phyloP scores from a whole-genome alignment of 1,139 yeast species.

The Yamadazyma sp. region DNA sequence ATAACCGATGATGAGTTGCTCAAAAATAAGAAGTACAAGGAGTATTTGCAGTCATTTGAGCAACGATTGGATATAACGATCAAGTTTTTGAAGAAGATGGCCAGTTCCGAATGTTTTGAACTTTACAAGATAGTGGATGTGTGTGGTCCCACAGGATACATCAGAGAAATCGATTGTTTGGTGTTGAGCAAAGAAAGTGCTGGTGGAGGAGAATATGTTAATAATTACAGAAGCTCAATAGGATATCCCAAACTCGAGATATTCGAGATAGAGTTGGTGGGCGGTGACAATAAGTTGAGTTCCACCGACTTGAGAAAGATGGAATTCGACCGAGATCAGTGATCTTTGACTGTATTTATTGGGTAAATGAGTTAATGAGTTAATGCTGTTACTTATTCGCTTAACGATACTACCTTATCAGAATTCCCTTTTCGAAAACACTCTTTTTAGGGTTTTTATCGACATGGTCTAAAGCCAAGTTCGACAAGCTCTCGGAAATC shows the following conservation, averaged over 20 bases:
- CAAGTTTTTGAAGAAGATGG: constrained; percentile 40
- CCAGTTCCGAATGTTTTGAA: constrained; percentile 39
- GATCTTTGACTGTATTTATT: no score
- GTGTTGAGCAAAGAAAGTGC: constrained; percentile 80
- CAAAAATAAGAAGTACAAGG: constrained; percentile 70
- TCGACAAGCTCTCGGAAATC: constrained; percentile 31
- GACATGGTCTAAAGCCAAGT: constrained; percentile 80
- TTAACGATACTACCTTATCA: constrained; percentile 32
- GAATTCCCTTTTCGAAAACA: constrained; percentile 61
- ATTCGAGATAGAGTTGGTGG: constrained; percentile 68
- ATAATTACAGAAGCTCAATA: constrained; percentile 56
- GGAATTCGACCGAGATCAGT: no score
- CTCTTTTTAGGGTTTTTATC: constrained; percentile 59
- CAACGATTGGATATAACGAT: constrained; percentile 48
- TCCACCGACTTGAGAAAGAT: constrained; percentile 59
- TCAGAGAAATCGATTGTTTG: constrained; percentile 72
- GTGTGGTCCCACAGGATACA: constrained; percentile 92
- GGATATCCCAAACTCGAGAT: constrained; percentile 56
- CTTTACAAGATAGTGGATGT: constrained; percentile 71
- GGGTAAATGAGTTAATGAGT: no score
- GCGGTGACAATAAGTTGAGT: constrained; percentile 76
- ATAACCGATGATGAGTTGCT: constrained; percentile 79
- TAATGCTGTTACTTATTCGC: no score
- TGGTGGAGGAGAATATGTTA: constrained; percentile 73
- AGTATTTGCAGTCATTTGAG: constrained; percentile 60